phyloP scores from a whole-genome alignment of 805 yeast genomes.

The Citeromyces nyonsensis region DNA sequence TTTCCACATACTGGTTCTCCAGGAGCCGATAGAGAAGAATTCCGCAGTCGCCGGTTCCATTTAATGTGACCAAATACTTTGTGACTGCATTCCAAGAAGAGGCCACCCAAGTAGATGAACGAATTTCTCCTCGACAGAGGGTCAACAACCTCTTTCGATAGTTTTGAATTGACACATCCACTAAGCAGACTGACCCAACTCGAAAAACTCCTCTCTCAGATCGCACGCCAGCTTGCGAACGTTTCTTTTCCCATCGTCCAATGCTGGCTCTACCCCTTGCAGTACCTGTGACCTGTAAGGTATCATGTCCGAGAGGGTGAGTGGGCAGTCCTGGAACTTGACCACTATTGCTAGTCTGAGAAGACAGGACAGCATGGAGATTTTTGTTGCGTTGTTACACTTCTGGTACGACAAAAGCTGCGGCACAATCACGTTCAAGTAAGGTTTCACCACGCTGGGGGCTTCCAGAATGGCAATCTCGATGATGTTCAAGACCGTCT shows the following conservation, averaged over 20 bases:
- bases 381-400: constrained; percentile 25
- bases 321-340: too few relatives aligned
- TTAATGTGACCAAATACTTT: too few relatives aligned
- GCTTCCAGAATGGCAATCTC: constrained; percentile 31
- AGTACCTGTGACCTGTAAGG: constrained; percentile 38
- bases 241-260: constrained; percentile 62
- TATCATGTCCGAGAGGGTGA: constrained; percentile 23
- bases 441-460: constrained; percentile 31
- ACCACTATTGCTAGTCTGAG: constrained; percentile 26
- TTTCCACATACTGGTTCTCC: too few relatives aligned
- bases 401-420: constrained; percentile 24
- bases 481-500: constrained; percentile 9
- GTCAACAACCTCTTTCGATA: too few relatives aligned
- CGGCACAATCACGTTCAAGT: constrained; percentile 43
- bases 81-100: too few relatives aligned
- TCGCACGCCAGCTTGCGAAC: constrained; percentile 70
- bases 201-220: constrained; percentile 65
- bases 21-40: neutral
- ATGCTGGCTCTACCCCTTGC: constrained; percentile 25
- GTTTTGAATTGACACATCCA: too few relatives aligned
- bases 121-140: too few relatives aligned
- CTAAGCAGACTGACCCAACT: constrained; percentile 16
- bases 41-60: too few relatives aligned
- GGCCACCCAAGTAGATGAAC: too few relatives aligned
- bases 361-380: constrained; percentile 42